A percentile compares a stretch with the other conserved stretches of the same genome.
Evolutionary conservation across 768 basidiomycete species (phyloP).

Genomic region (Boletus tomentosulus): DNA sequence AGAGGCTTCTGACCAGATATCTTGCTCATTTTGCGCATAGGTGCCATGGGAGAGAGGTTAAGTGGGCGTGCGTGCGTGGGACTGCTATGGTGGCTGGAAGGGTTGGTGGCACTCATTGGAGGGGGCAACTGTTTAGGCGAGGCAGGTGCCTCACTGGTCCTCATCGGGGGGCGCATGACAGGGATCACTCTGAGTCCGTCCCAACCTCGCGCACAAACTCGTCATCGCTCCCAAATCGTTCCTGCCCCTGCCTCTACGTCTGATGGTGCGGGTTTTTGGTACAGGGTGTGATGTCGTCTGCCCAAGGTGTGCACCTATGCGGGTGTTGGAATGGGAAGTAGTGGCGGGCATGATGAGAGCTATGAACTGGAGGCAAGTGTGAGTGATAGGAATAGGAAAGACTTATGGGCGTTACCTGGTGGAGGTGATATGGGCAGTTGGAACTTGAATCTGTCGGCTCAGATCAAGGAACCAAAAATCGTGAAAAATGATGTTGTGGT

Average conservation of each 20-base stretch:
- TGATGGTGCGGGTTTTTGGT: constrained; percentile 42
- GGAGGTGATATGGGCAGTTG: constrained; percentile 10
- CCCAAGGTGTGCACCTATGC: constrained; percentile 24
- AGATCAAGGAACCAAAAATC: constrained; percentile 28
- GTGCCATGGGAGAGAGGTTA: constrained; percentile 21
- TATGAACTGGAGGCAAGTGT: constrained; percentile 5
- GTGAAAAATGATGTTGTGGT: constrained; percentile 10
- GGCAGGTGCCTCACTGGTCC: constrained; percentile 28
- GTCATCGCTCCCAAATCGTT: constrained; percentile 65
- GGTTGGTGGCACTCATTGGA: constrained; percentile 20
- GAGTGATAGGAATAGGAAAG: constrained; percentile 21
- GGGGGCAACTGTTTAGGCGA: constrained; percentile 28
- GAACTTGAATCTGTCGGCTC: constrained; percentile 19
- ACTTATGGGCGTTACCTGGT: constrained; percentile 32
- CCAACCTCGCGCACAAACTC: constrained; percentile 69
- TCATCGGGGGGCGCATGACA: constrained; percentile 26
- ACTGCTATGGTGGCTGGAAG: constrained; percentile 28
- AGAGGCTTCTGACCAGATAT: constrained; percentile 25
- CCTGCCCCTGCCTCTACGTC: constrained; percentile 61
- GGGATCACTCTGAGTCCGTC: constrained; percentile 58
- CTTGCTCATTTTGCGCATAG: constrained; percentile 21
- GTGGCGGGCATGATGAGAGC: constrained; percentile 45
- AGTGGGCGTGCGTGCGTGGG: constrained; percentile 21
- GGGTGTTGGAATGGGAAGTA: constrained; percentile 32
- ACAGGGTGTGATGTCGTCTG: constrained; percentile 31